Percentiles rank a stretch among this genome's conserved stretches.
Conservation (phyloP, 805 yeast genomes). For the Candida mattraensis region DNA sequence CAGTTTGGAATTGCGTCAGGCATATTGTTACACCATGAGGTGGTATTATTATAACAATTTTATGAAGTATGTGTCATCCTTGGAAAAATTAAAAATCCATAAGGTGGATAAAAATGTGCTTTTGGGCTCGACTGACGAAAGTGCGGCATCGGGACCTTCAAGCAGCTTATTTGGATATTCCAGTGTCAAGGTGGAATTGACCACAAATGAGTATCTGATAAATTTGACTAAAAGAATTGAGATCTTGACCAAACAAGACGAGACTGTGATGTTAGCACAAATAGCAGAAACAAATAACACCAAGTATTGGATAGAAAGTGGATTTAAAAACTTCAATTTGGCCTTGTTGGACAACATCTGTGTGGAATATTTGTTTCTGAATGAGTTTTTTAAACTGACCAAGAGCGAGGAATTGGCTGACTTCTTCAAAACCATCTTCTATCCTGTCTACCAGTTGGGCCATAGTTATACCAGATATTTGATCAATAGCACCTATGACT, state of each 20-base stretch:
- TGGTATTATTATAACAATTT: constrained; percentile 90
- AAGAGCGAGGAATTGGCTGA: constrained; percentile 45
- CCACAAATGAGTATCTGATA: constrained; percentile 54
- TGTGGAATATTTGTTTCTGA: constrained; percentile 72
- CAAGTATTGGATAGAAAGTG: constrained; percentile 67
- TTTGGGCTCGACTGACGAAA: constrained; percentile 26
- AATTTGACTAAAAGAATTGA: constrained; percentile 58
- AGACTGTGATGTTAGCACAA: constrained; percentile 73
- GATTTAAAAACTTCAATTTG: constrained; percentile 68
- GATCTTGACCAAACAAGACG: constrained; percentile 50
- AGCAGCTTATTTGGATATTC: constrained; percentile 16
- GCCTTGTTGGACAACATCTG: constrained; percentile 76
- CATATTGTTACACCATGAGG: constrained; percentile 83
- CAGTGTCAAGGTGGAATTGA: constrained; percentile 11
- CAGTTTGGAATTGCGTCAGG: constrained; percentile 71
- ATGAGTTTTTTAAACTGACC: constrained; percentile 62
- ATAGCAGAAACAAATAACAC: constrained; percentile 74
- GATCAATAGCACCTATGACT: constrained; percentile 54
- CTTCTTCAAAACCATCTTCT: constrained; percentile 50
- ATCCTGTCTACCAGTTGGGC: constrained; percentile 52
- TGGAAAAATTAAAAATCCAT: constrained; percentile 60
- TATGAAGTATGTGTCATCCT: constrained; percentile 68
- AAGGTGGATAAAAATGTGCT: constrained; percentile 48
- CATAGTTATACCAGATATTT: constrained; percentile 44
- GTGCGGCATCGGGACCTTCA: constrained; percentile 9